These are phyloP conservation scores for Cladosporium sp. DNA, from an alignment of 2,329 filamentous ascomycete species.

Conservation along the genomic window DNA sequence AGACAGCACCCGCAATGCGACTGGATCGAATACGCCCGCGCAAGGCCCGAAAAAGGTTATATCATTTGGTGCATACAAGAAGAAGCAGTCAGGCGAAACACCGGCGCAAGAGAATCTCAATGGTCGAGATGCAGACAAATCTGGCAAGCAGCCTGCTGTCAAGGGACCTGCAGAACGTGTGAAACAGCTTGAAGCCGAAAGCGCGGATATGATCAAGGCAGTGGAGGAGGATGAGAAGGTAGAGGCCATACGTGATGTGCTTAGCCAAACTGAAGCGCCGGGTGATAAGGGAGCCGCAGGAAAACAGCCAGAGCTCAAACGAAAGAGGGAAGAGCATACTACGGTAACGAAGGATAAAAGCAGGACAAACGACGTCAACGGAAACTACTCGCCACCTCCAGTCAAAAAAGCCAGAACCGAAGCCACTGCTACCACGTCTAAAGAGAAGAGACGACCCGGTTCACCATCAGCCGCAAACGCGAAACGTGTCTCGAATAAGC, in stretches of 20 bases:
- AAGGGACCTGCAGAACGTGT: constrained; percentile 30
- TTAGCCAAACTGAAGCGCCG: neutral
- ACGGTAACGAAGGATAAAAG: neutral
- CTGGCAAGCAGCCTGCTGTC: constrained; percentile 25
- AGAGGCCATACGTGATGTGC: constrained; percentile 9
- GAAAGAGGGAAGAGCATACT: constrained; percentile 19
- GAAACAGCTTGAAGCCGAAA: constrained; percentile 24
- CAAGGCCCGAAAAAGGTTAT: constrained; percentile 56
- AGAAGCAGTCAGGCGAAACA: constrained; percentile 44
- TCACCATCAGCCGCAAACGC: constrained; percentile 4
- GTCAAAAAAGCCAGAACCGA: neutral
- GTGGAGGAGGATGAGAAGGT: constrained; percentile 21
- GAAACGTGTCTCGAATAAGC: constrained; percentile 6
- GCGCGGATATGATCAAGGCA: constrained; percentile 27
- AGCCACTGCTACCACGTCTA: neutral
- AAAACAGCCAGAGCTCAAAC: constrained; percentile 24
- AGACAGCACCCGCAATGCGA: constrained; percentile 11
- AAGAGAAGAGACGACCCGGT: neutral
- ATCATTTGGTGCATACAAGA: constrained; percentile 58
- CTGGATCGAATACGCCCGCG: constrained; percentile 4
- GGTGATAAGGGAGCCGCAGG: neutral
- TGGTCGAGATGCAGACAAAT: constrained; percentile 10
- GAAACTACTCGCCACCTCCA: neutral
- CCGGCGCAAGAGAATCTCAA: constrained; percentile 13
- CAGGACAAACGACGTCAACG: neutral